Percentiles rank a stretch among this genome's conserved stretches.
phyloP scores from a whole-genome alignment of 495 filamentous ascomycete genomes.

The Penicillium desertorum region DNA sequence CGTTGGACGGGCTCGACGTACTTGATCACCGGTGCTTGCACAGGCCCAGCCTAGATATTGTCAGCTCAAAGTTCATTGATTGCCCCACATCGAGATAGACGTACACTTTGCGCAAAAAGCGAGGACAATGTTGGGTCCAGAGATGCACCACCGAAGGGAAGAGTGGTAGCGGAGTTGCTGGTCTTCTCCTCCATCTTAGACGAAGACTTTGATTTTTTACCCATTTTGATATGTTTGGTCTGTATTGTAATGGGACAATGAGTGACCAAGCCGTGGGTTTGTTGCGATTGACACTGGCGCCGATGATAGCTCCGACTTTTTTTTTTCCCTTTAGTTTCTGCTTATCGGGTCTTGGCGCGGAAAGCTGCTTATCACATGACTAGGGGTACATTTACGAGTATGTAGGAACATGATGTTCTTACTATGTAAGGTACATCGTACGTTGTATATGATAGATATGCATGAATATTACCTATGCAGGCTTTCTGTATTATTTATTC shows the following conservation, averaged over 20 bases:
- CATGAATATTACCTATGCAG: slow-evolving; percentile 2
- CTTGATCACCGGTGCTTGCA: slow-evolving; percentile 55
- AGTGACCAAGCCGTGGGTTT: slow-evolving; percentile 3
- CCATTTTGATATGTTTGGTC: slow-evolving; percentile 30
- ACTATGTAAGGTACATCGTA: neutral
- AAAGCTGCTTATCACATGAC: slow-evolving; percentile 28
- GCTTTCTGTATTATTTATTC: neutral
- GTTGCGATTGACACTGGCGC: slow-evolving; percentile 13
- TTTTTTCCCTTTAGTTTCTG: slow-evolving; percentile 27
- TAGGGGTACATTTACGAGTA: neutral
- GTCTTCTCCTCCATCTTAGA: slow-evolving; percentile 26
- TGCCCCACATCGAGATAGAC: slow-evolving; percentile 37
- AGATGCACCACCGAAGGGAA: slow-evolving; percentile 41
- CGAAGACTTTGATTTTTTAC: slow-evolving; percentile 44
- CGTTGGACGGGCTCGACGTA: slow-evolving; percentile 34
- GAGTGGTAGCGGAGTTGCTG: slow-evolving; percentile 15
- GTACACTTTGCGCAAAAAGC: slow-evolving; percentile 79
- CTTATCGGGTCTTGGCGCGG: slow-evolving; percentile 35
- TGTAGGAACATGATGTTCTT: neutral
- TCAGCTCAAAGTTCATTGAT: slow-evolving; percentile 13
- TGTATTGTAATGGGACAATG: neutral
- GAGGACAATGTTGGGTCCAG: slow-evolving; percentile 76
- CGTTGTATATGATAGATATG: neutral
- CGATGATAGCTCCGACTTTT: slow-evolving; percentile 29
- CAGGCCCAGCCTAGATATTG: slow-evolving; percentile 61